A percentile compares a stretch with the other conserved stretches of the same genome.
These are phyloP conservation scores for Coemansia sp. DNA, from an alignment of 192 early-diverging fungal genomes.

Conservation along the genomic window DNA sequence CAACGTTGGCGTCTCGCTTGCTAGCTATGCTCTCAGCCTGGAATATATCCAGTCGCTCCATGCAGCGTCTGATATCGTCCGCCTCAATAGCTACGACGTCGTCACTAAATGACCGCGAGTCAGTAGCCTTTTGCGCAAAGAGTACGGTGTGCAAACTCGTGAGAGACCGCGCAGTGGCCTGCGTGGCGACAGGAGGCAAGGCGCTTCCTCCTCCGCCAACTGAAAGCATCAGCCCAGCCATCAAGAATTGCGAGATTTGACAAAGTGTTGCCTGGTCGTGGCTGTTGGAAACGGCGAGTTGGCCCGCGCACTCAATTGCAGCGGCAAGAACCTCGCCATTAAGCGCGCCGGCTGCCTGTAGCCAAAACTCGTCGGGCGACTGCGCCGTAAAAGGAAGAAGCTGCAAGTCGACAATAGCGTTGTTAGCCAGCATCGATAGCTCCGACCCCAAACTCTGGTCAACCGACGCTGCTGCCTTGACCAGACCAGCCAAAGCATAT, in stretches of 20 bases:
- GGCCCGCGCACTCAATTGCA: slow-evolving; percentile 33
- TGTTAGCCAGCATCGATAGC: slow-evolving; percentile 13
- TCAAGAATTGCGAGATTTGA: slow-evolving; percentile 22
- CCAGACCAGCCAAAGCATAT: slow-evolving; percentile 21
- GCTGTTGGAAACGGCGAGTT: slow-evolving; percentile 13
- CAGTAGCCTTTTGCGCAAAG: not conserved
- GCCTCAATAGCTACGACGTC: slow-evolving; percentile 24
- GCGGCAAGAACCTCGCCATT: slow-evolving; percentile 29
- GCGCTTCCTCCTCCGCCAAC: not conserved
- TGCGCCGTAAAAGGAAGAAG: slow-evolving; percentile 4
- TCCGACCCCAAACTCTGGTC: slow-evolving; percentile 26
- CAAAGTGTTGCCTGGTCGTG: slow-evolving; percentile 23
- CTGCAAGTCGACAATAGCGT: not conserved
- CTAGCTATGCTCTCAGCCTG: not conserved
- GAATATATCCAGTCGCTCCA: slow-evolving; percentile 36
- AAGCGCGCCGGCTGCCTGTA: not conserved
- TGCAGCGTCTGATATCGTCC: slow-evolving; percentile 36
- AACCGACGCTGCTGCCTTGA: slow-evolving; percentile 12
- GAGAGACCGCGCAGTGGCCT: slow-evolving; percentile 22
- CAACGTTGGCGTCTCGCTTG: not conserved
- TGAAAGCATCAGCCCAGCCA: slow-evolving; percentile 18
- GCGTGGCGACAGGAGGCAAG: slow-evolving; percentile 12
- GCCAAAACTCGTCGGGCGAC: slow-evolving; percentile 21
- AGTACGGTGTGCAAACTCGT: slow-evolving; percentile 13
- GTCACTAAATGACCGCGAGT: slow-evolving; percentile 22